These are phyloP conservation scores for Geosiphon pyriformis DNA, from an alignment of 192 early-diverging fungal genomes.

Conservation along the genomic window DNA sequence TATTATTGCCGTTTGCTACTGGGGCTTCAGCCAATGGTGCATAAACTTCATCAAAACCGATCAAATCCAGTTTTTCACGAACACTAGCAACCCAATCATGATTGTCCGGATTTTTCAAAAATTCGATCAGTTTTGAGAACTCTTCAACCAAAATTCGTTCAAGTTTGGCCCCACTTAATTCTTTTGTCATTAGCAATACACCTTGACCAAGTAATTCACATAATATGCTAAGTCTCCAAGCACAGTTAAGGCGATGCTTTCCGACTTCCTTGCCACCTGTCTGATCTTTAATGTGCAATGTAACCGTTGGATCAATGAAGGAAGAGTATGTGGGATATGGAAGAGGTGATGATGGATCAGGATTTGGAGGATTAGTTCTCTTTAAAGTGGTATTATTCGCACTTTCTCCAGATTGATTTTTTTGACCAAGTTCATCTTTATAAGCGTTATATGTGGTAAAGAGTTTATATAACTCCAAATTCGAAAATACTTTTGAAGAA, in stretches of 20 bases:
- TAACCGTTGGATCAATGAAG: constrained; percentile 25
- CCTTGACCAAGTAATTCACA: constrained; percentile 34
- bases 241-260: constrained; percentile 24
- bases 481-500: constrained; percentile 26
- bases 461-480: constrained; percentile 24
- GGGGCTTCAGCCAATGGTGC: constrained; percentile 16
- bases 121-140: constrained; percentile 18
- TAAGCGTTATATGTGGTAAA: constrained; percentile 26
- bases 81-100: constrained; percentile 21
- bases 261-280: constrained; percentile 23
- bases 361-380: not conserved
- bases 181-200: constrained; percentile 42
- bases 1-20: not conserved
- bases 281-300: constrained; percentile 23
- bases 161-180: constrained; percentile 39
- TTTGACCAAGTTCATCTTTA: constrained; percentile 19
- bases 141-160: constrained; percentile 26
- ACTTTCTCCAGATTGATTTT: constrained; percentile 1
- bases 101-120: constrained; percentile 23
- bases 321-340: constrained; percentile 24
- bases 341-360: constrained; percentile 3
- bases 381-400: not conserved
- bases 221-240: constrained; percentile 21
- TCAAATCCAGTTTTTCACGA: constrained; percentile 16
- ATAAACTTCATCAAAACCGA: constrained; percentile 25